Conservation (phyloP, 2,329 filamentous ascomycete species). For the Colletotrichum destructivum region DNA sequence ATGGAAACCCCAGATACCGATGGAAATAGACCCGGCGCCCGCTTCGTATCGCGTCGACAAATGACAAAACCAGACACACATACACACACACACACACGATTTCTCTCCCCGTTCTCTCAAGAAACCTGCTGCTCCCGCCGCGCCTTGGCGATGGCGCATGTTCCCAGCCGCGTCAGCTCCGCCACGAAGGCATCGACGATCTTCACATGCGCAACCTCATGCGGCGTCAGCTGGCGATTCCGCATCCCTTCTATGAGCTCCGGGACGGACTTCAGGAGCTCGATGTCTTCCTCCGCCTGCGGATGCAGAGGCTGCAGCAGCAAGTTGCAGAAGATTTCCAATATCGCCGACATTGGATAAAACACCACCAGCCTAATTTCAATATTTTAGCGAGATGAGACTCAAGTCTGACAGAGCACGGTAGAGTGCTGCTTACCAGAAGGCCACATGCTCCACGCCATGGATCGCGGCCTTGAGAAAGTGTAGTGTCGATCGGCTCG, state of each 20-base stretch:
- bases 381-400: background rate
- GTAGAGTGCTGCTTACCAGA: constrained; percentile 58
- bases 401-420: too few species aligned
- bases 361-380: constrained; percentile 66
- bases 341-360: constrained; percentile 69
- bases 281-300: constrained; percentile 61
- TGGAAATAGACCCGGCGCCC: background rate
- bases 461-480: constrained; percentile 61
- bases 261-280: constrained; percentile 59
- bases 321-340: constrained; percentile 70
- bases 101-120: background rate
- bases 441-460: constrained; percentile 61
- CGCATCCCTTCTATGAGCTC: constrained; percentile 60
- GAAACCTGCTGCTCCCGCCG: background rate
- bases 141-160: constrained; percentile 55
- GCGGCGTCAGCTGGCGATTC: constrained; percentile 46
- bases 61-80: too few species aligned
- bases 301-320: constrained; percentile 62
- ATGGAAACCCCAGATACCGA: background rate
- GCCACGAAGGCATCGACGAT: constrained; percentile 59
- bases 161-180: constrained; percentile 60
- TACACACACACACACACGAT: too few species aligned
- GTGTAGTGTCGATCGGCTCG: constrained; percentile 68
- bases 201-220: constrained; percentile 58
- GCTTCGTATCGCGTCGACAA: background rate